Evolutionary conservation across 1,284 basidiomycete genomes (phyloP).

Genomic region (Moniliophthora roreri): DNA sequence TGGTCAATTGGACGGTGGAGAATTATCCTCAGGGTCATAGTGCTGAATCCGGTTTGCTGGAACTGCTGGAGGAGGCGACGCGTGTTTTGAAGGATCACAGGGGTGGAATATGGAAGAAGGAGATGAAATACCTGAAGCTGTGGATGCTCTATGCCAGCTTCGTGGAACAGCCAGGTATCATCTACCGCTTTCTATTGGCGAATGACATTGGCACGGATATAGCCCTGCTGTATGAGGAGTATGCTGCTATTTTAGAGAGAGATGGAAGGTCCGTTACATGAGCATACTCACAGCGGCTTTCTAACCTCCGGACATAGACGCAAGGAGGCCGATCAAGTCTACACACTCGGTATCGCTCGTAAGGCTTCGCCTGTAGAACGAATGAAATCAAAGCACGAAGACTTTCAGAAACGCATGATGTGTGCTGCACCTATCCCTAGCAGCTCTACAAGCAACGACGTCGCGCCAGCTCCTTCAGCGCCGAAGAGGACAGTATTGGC

Average conservation of each 20-base stretch:
- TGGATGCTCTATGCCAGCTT: constrained; percentile 83
- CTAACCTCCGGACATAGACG: constrained; percentile 45
- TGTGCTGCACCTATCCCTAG: constrained; percentile 36
- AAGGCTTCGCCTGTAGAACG: constrained; percentile 75
- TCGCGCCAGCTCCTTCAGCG: constrained; percentile 26
- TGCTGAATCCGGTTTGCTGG: constrained; percentile 75
- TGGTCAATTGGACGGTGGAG: constrained; percentile 73
- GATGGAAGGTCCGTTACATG: constrained; percentile 46
- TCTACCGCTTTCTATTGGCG: constrained; percentile 77
- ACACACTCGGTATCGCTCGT: constrained; percentile 83
- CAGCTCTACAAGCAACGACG: constrained; percentile 19
- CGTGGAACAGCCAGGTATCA: constrained; percentile 63
- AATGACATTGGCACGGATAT: constrained; percentile 79
- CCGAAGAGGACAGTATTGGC: constrained; percentile 36
- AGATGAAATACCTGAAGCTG: constrained; percentile 80
- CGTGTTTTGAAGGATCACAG: constrained; percentile 70
- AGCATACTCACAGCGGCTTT: background rate
- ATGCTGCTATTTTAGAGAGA: constrained; percentile 69
- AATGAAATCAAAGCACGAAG: constrained; percentile 70
- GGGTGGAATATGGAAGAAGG: constrained; percentile 62
- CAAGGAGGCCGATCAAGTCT: constrained; percentile 85
- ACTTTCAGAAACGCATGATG: constrained; percentile 86
- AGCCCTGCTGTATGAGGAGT: constrained; percentile 81
- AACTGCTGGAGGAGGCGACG: constrained; percentile 81
- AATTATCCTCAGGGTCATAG: constrained; percentile 66